Percentiles rank a stretch among this genome's conserved stretches.
Evolutionary conservation across 495 filamentous ascomycete genomes (phyloP).

Genomic region (Clavariopsis aquatica): DNA sequence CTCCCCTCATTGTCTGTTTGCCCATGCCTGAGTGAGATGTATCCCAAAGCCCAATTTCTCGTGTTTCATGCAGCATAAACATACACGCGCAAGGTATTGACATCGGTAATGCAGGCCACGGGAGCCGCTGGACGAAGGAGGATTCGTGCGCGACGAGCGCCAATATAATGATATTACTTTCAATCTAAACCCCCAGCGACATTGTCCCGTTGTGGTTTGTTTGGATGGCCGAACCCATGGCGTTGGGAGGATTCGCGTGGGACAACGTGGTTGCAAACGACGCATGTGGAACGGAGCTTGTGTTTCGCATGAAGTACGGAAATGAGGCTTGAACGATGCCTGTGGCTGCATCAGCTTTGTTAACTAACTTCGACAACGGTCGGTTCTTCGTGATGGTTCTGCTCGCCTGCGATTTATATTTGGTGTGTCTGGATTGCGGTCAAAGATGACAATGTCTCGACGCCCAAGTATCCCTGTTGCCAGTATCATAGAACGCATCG

Average conservation of each 20-base stretch:
- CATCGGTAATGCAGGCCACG: conserved; percentile 1
- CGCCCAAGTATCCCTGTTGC: neutral
- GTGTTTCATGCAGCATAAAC: conserved; percentile 13
- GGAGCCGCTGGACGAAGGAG: neutral
- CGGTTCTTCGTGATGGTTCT: neutral
- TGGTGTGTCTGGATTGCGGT: neutral
- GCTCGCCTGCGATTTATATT: neutral
- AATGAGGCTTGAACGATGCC: conserved; percentile 22
- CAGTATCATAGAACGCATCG: neutral
- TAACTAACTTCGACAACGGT: conserved; percentile 3
- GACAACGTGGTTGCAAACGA: conserved; percentile 3
- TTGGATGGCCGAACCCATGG: conserved; percentile 4
- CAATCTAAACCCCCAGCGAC: conserved; percentile 1
- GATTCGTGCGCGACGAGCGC: conserved; percentile 4
- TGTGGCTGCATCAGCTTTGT: conserved; percentile 7
- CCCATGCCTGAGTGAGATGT: neutral
- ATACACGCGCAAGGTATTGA: neutral
- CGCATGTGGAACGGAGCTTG: conserved; percentile 24
- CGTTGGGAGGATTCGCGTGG: conserved; percentile 17
- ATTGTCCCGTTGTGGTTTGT: neutral
- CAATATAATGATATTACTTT: conserved; percentile 24
- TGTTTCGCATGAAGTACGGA: conserved; percentile 33
- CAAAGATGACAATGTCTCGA: neutral
- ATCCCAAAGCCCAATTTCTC: neutral
- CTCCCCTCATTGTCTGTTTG: neutral